A percentile compares a stretch with the other conserved stretches of the same genome.
Conservation (phyloP, 805 yeast species). For the Candida maesae region DNA sequence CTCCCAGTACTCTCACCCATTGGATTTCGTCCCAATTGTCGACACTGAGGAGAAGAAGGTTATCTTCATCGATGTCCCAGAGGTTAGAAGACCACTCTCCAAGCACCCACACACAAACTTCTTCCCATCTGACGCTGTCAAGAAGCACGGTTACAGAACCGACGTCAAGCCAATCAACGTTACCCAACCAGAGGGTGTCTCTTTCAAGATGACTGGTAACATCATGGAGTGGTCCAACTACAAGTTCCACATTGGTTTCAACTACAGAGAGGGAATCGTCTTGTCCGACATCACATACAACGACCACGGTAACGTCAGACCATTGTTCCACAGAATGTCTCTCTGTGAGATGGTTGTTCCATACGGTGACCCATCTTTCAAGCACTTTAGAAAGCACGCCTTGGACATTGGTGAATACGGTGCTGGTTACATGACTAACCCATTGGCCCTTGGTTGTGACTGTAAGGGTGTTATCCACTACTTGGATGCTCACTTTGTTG, state of each 20-base stretch:
- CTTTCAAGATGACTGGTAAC: conserved; percentile 67
- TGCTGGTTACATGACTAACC: conserved; percentile 83
- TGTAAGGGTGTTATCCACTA: conserved; percentile 85
- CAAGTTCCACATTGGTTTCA: conserved; percentile 76
- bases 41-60: conserved; percentile 69
- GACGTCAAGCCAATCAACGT: conserved; percentile 65
- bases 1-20: conserved; percentile 62
- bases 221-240: conserved; percentile 76
- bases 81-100: conserved; percentile 67
- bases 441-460: conserved; percentile 75
- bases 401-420: conserved; percentile 86
- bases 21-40: conserved; percentile 79
- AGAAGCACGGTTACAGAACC: conserved; percentile 60
- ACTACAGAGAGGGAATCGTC: conserved; percentile 82
- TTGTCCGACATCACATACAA: conserved; percentile 69
- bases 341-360: conserved; percentile 84
- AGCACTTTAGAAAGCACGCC: conserved; percentile 83
- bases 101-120: conserved; percentile 66
- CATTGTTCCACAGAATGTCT: conserved; percentile 75
- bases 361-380: conserved; percentile 73
- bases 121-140: conserved; percentile 60
- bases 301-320: conserved; percentile 70
- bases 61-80: conserved; percentile 71
- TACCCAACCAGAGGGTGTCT: conserved; percentile 80
- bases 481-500: conserved; percentile 72